These are phyloP conservation scores for Graphiopsis chlorocephala DNA, from an alignment of 2,329 filamentous ascomycete genomes.

Conservation along the genomic window DNA sequence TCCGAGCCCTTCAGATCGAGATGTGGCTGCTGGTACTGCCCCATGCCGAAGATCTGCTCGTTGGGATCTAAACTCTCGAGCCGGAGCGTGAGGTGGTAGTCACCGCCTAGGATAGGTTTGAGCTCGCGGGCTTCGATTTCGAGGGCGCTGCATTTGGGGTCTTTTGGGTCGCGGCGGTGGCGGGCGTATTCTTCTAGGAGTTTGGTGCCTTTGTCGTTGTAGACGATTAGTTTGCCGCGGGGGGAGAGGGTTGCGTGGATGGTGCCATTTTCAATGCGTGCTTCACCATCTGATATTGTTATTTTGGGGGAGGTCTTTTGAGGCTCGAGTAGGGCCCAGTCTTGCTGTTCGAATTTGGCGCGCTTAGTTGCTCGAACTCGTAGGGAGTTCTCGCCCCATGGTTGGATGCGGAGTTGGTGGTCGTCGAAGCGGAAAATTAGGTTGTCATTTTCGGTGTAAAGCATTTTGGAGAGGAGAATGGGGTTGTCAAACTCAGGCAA, in stretches of 20 bases:
- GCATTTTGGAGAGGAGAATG: constrained; percentile 24
- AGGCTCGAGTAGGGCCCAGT: constrained; percentile 41
- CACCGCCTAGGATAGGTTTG: constrained; percentile 50
- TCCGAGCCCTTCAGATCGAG: constrained; percentile 63
- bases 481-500: not conserved
- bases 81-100: constrained; percentile 58
- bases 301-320: constrained; percentile 13
- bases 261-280: constrained; percentile 48
- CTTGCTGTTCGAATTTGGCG: constrained; percentile 35
- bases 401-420: constrained; percentile 49
- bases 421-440: constrained; percentile 58
- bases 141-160: constrained; percentile 60
- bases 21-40: constrained; percentile 64
- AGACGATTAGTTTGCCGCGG: constrained; percentile 52
- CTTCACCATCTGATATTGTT: constrained; percentile 25
- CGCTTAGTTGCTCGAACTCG: constrained; percentile 49
- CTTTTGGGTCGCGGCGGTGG: constrained; percentile 49
- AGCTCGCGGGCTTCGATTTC: constrained; percentile 59
- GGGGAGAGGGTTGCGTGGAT: constrained; percentile 48
- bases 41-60: constrained; percentile 67
- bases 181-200: constrained; percentile 56
- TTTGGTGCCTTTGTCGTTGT: constrained; percentile 41
- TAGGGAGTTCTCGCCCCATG: constrained; percentile 50
- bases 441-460: constrained; percentile 51
- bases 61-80: constrained; percentile 53